phyloP scores from a whole-genome alignment of 805 yeast species.

The Sugiyamaella boreocaroliniensis region DNA sequence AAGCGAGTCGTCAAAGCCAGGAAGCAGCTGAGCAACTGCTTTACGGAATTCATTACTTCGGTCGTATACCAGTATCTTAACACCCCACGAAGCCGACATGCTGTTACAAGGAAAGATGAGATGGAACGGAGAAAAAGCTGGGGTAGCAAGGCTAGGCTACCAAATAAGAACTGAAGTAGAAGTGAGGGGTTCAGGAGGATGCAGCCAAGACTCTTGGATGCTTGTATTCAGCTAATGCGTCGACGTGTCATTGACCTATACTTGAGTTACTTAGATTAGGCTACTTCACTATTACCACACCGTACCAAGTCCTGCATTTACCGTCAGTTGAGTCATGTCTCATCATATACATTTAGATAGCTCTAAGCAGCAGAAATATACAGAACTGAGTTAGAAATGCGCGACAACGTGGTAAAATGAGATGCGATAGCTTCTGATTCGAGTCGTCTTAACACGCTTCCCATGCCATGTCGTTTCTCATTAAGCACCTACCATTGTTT shows the following conservation, averaged over 20 bases:
- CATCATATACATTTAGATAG: neutral
- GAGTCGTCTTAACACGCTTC: too few relatives aligned
- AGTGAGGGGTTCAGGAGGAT: neutral
- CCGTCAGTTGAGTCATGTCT: neutral
- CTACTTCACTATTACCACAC: neutral
- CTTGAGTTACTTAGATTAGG: neutral
- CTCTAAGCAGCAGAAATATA: conserved; percentile 5
- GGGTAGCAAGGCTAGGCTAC: neutral
- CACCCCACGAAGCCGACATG: neutral
- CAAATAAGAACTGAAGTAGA: neutral
- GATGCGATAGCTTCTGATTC: too few relatives aligned
- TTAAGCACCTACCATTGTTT: conserved; percentile 58
- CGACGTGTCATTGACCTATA: neutral
- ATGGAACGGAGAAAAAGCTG: neutral
- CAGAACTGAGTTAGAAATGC: conserved; percentile 2
- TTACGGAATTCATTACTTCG: conserved; percentile 1
- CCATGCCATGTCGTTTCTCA: neutral
- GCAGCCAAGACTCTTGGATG: neutral
- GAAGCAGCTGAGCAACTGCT: neutral
- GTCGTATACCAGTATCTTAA: conserved; percentile 6
- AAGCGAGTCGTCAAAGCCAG: neutral
- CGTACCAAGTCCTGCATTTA: neutral
- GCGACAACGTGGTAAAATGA: neutral
- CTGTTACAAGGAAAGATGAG: neutral
- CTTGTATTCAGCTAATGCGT: neutral